A percentile compares a stretch with the other conserved stretches of the same genome.
These are phyloP conservation scores for Typha latifolia DNA, from an alignment of 176 grass and related monocot species.

Conservation along the genomic window DNA sequence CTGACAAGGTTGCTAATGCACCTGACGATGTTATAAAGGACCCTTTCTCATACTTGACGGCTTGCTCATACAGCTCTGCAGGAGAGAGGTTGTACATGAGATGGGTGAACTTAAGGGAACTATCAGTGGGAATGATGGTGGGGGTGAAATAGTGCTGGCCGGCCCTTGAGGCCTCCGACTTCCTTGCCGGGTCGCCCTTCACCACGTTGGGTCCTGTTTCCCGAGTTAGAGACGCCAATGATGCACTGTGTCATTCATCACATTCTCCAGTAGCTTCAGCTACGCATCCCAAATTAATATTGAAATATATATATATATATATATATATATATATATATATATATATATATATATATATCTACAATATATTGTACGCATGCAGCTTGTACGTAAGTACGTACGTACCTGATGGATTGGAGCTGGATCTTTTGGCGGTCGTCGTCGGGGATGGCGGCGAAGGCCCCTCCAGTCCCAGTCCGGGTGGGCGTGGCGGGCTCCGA, in stretches of 20 bases:
- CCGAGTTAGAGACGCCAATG: constrained; percentile 89
- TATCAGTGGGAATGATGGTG: constrained; percentile 86
- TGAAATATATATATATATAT: too few relatives aligned
- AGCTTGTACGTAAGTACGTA: too few relatives aligned
- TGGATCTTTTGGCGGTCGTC: too few relatives aligned
- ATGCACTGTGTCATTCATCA: constrained; percentile 48
- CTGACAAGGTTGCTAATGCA: constrained; percentile 85
- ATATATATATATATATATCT: too few relatives aligned
- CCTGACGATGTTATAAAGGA: constrained; percentile 76
- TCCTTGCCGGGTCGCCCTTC: constrained; percentile 77
- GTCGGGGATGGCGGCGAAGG: too few relatives aligned
- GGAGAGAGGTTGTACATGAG: constrained; percentile 97
- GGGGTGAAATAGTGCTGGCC: constrained; percentile 54
- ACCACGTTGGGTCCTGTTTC: constrained; percentile 85
- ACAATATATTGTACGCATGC: too few relatives aligned
- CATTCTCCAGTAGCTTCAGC: too few relatives aligned
- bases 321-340: too few relatives aligned
- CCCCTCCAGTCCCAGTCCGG: too few relatives aligned
- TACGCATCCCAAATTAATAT: too few relatives aligned
- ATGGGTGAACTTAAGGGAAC: constrained; percentile 98
- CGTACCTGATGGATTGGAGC: too few relatives aligned
- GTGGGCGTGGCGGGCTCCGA: too few relatives aligned
- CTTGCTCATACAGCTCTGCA: constrained; percentile 95
- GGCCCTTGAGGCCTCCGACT: constrained; percentile 22
- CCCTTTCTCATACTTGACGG: constrained; percentile 93